A percentile compares a stretch with the other conserved stretches of the same genome.
These are phyloP conservation scores for Russula lepida DNA, from an alignment of 768 basidiomycete genomes.

Conservation along the genomic window DNA sequence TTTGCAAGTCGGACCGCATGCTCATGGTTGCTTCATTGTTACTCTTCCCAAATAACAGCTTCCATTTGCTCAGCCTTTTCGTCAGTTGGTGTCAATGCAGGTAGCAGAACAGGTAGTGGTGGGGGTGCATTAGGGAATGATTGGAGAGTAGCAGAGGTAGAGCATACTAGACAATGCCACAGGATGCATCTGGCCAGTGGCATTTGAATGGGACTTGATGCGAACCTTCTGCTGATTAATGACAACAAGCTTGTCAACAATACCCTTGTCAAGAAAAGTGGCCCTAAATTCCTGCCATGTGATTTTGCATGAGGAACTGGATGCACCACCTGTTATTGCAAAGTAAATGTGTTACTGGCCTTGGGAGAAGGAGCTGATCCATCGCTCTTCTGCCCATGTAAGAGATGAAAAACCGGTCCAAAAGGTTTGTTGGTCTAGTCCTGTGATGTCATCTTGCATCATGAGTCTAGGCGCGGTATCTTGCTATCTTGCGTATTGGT, in stretches of 20 bases:
- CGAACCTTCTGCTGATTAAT: slow-evolving; percentile 87
- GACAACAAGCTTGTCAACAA: slow-evolving; percentile 89
- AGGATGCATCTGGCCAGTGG: slow-evolving; percentile 71
- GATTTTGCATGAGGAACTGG: slow-evolving; percentile 69
- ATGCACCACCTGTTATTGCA: slow-evolving; percentile 41
- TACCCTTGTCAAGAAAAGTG: slow-evolving; percentile 91
- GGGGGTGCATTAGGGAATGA: slow-evolving; percentile 24
- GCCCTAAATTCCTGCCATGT: slow-evolving; percentile 99
- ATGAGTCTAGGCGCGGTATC: no score
- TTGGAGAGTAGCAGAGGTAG: slow-evolving; percentile 14
- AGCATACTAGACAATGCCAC: slow-evolving; percentile 33
- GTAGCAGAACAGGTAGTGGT: slow-evolving; percentile 34
- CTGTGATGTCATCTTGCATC: no score
- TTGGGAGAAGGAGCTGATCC: no score
- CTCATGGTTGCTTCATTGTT: slow-evolving; percentile 22
- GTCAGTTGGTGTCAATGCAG: slow-evolving; percentile 24
- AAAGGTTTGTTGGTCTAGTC: no score
- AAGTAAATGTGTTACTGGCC: no score
- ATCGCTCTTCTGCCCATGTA: no score
- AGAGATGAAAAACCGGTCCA: no score
- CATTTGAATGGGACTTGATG: slow-evolving; percentile 88
- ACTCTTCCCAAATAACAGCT: slow-evolving; percentile 62
- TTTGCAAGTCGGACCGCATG: slow-evolving; percentile 5
- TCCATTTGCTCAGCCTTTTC: slow-evolving; percentile 87
- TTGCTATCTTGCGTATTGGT: no score